Evolutionary conservation across 179 eudicot genomes (phyloP).

Genomic region (Actinidia chinensis): DNA sequence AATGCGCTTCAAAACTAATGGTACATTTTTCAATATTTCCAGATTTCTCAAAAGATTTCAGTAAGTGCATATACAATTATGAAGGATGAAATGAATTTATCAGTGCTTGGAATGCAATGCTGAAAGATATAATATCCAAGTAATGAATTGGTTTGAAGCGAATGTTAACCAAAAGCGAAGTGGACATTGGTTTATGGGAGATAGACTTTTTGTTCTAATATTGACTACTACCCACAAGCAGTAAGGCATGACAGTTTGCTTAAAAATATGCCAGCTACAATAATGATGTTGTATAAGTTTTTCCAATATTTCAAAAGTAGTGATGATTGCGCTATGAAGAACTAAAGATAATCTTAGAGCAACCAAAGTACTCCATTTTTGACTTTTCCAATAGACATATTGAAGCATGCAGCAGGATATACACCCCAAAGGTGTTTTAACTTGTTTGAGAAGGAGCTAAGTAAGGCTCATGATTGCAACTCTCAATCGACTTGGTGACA

Average conservation of each 20-base stretch:
- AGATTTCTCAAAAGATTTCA: conserved; percentile 13
- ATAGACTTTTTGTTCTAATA: conserved; percentile 28
- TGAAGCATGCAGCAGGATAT: not conserved
- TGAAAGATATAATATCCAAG: conserved; percentile 7
- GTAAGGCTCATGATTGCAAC: not conserved
- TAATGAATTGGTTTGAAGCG: conserved; percentile 20
- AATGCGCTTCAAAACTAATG: conserved; percentile 11
- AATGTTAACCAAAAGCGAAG: conserved; percentile 22
- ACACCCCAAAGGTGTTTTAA: conserved; percentile 21
- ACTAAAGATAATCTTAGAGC: conserved; percentile 16
- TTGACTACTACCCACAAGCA: conserved; percentile 26
- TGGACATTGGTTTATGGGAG: conserved; percentile 35
- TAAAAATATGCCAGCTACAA: conserved; percentile 21
- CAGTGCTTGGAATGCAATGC: conserved; percentile 9
- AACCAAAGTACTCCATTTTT: conserved; percentile 20
- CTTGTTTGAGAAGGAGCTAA: conserved; percentile 21
- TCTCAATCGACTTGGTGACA: not conserved
- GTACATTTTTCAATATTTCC: not conserved
- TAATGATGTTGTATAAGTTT: conserved; percentile 20
- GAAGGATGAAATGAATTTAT: conserved; percentile 3
- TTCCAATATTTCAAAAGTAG: conserved; percentile 29
- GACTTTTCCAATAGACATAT: not conserved
- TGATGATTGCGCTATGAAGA: conserved; percentile 26
- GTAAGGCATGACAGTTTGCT: conserved; percentile 25
- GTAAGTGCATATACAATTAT: not conserved